These are phyloP conservation scores for Achlya hypogyna DNA, from an alignment of 352 stramenopile species.

Conservation along the genomic window DNA sequence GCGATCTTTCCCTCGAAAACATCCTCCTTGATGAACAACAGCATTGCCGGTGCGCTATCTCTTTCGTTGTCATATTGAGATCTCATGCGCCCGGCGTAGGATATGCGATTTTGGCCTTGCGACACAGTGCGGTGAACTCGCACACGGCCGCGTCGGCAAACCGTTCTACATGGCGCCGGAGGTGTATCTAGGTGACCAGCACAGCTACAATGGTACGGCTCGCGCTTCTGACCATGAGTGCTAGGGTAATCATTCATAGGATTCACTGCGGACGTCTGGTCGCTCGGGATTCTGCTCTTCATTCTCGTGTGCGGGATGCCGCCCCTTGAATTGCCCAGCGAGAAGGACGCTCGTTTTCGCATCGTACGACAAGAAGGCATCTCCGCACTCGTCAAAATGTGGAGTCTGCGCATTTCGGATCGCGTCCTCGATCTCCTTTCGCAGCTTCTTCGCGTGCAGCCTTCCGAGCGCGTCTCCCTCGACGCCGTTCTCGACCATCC, in stretches of 20 bases:
- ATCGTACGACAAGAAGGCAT: constrained; percentile 35
- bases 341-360: constrained; percentile 45
- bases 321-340: constrained; percentile 35
- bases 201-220: constrained; percentile 12
- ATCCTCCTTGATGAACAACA: constrained; percentile 40
- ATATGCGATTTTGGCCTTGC: constrained; percentile 47
- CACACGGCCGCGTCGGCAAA: constrained; percentile 41
- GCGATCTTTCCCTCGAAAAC: constrained; percentile 60
- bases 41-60: constrained; percentile 29
- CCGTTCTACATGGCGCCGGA: constrained; percentile 62
- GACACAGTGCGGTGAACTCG: constrained; percentile 29
- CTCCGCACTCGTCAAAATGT: constrained; percentile 28
- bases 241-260: constrained; percentile 29
- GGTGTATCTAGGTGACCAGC: constrained; percentile 26
- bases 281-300: constrained; percentile 53
- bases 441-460: constrained; percentile 32
- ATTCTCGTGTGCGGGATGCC: constrained; percentile 46
- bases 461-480: constrained; percentile 27
- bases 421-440: constrained; percentile 32
- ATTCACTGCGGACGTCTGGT: constrained; percentile 51
- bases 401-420: constrained; percentile 28
- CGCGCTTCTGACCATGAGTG: not conserved
- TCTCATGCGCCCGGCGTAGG: not conserved
- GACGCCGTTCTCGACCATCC: constrained; percentile 30
- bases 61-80: not conserved